phyloP scores from a whole-genome alignment of 176 grass and related monocot genomes.

The Themeda triandra region DNA sequence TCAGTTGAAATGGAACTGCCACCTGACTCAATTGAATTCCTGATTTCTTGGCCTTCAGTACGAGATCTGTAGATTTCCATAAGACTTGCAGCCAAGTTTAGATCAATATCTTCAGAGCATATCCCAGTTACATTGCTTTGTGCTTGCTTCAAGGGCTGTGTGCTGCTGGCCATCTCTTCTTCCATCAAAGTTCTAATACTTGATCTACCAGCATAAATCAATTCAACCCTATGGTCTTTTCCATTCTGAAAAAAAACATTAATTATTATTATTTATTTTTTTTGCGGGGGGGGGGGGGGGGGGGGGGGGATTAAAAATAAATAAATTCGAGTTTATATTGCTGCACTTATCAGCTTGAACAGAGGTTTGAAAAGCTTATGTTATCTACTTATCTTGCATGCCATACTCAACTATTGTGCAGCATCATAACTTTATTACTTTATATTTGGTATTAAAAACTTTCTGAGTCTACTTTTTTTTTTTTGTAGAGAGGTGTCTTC shows the following conservation, averaged over 20 bases:
- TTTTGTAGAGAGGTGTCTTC: not conserved
- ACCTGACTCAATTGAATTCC: slow-evolving; percentile 19
- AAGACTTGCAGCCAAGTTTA: slow-evolving; percentile 60
- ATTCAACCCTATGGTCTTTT: slow-evolving; percentile 21
- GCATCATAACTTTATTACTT: not conserved
- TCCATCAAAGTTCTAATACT: slow-evolving; percentile 92
- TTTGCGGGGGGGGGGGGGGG: too few relatives aligned
- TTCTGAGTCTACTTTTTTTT: not conserved
- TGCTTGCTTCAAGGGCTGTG: slow-evolving; percentile 41
- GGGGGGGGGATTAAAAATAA: too few relatives aligned
- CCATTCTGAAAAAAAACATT: slow-evolving; percentile 53
- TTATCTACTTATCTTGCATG: not conserved
- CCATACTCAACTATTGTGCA: not conserved
- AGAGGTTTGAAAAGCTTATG: not conserved
- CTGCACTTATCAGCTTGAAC: not conserved
- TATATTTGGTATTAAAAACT: not conserved
- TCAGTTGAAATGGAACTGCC: slow-evolving; percentile 13
- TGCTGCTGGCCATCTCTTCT: slow-evolving; percentile 75
- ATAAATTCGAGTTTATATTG: not conserved
- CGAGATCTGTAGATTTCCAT: slow-evolving; percentile 53
- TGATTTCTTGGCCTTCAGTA: slow-evolving; percentile 33
- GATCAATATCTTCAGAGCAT: slow-evolving; percentile 47
- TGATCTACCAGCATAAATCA: slow-evolving; percentile 36
- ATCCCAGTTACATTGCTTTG: slow-evolving; percentile 34
- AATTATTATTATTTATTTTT: too few relatives aligned